phyloP scores from a whole-genome alignment of 352 stramenopile species.

The Saprolegnia diclina region DNA sequence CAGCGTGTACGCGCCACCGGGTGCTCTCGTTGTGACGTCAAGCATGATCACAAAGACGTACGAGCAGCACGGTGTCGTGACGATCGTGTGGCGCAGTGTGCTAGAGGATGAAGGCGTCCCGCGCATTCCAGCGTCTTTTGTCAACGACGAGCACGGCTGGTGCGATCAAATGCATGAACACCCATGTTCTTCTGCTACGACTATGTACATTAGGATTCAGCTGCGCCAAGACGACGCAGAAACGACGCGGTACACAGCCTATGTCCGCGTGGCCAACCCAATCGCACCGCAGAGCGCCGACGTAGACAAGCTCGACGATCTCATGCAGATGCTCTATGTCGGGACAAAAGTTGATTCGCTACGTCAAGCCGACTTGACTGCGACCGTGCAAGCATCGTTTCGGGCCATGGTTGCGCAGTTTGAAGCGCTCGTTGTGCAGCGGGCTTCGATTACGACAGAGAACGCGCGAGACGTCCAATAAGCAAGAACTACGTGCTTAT shows the following conservation, averaged over 20 bases:
- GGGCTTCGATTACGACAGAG: not conserved
- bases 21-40: too few relatives aligned
- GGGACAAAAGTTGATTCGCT: not conserved
- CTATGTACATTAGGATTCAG: not conserved
- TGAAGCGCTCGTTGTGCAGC: not conserved
- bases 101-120: not conserved
- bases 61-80: not conserved
- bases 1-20: not conserved
- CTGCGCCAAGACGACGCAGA: not conserved
- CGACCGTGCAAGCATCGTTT: not conserved
- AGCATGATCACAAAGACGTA: conserved; percentile 8
- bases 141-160: not conserved
- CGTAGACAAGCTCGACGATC: not conserved
- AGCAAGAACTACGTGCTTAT: too few relatives aligned
- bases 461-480: too few relatives aligned
- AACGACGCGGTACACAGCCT: not conserved
- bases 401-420: not conserved
- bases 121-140: not conserved
- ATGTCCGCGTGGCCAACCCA: not conserved
- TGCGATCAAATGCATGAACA: not conserved
- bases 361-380: not conserved
- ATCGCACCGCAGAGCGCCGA: not conserved
- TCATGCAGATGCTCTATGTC: not conserved
- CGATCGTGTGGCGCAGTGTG: not conserved
- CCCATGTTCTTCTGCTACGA: not conserved